Conservation (phyloP, 2,329 filamentous ascomycete species). For the Xenosphaeropsis pyriputrescens region DNA sequence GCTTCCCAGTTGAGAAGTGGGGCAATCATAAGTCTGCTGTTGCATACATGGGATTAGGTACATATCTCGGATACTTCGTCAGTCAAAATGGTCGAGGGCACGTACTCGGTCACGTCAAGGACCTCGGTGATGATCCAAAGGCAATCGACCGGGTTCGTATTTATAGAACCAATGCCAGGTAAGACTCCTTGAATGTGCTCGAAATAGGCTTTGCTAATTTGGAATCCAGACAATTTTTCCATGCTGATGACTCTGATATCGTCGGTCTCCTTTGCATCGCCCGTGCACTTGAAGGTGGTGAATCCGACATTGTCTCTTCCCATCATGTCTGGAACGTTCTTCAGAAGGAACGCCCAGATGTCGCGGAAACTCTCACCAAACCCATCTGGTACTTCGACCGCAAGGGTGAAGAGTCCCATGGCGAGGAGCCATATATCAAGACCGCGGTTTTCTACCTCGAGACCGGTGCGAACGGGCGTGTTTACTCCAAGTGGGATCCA, state of each 20-base stretch:
- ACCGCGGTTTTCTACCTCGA: slow-evolving; percentile 67
- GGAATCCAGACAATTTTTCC: slow-evolving; percentile 56
- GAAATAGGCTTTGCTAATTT: neutral
- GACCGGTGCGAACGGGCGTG: slow-evolving; percentile 44
- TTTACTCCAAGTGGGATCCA: slow-evolving; percentile 82
- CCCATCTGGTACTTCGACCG: slow-evolving; percentile 89
- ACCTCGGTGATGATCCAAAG: slow-evolving; percentile 65
- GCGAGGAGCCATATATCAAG: slow-evolving; percentile 61
- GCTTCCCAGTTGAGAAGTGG: slow-evolving; percentile 66
- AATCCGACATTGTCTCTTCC: slow-evolving; percentile 66
- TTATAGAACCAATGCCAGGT: slow-evolving; percentile 71
- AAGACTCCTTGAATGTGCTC: slow-evolving; percentile 4
- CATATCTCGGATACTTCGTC: slow-evolving; percentile 77
- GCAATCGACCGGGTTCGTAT: slow-evolving; percentile 82
- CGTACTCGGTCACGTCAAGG: slow-evolving; percentile 80
- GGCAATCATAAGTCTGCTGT: slow-evolving; percentile 66
- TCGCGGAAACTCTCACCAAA: slow-evolving; percentile 58
- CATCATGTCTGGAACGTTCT: slow-evolving; percentile 75
- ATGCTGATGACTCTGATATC: slow-evolving; percentile 69
- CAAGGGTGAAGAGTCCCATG: slow-evolving; percentile 66
- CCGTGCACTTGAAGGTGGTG: slow-evolving; percentile 65
- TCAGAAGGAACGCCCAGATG: slow-evolving; percentile 60
- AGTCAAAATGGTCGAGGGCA: slow-evolving; percentile 76
- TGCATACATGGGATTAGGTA: slow-evolving; percentile 82
- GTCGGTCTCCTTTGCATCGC: slow-evolving; percentile 75